phyloP scores from a whole-genome alignment of 2,329 filamentous ascomycete species.

The Clarireedia sp. region DNA sequence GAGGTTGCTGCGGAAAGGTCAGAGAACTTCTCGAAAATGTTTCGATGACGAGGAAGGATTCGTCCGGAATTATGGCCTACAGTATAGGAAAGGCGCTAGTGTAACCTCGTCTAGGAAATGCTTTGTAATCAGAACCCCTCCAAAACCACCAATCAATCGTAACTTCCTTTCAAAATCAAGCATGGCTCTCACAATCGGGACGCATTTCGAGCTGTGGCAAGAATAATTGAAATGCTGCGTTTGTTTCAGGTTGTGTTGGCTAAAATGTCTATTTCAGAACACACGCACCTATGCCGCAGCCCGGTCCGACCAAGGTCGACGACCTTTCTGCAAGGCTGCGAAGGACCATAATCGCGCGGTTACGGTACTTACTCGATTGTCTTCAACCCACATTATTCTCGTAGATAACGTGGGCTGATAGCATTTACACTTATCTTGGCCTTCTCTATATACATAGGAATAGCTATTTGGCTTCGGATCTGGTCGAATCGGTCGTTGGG shows the following conservation, averaged over 20 bases:
- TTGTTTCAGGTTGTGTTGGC: not conserved
- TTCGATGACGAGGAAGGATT: not conserved
- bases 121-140: not conserved
- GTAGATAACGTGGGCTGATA: not conserved
- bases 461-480: not conserved
- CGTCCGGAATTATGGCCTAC: not conserved
- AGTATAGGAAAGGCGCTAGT: not conserved
- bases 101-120: not conserved
- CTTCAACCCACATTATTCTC: not conserved
- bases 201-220: not conserved
- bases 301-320: not conserved
- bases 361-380: not conserved
- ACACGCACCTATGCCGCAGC: not conserved
- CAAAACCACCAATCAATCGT: not conserved
- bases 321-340: not conserved
- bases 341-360: slow-evolving; percentile 1
- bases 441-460: not conserved
- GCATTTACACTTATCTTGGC: not conserved
- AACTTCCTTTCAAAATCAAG: too few species aligned
- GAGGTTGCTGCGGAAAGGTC: not conserved
- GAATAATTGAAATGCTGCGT: not conserved
- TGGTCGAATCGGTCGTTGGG: not conserved
- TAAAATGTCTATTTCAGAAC: not conserved
- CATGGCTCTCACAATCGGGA: too few species aligned
- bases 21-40: not conserved